These are phyloP conservation scores for Pyricularia sp. DNA, from an alignment of 2,329 filamentous ascomycete species.

Conservation along the genomic window DNA sequence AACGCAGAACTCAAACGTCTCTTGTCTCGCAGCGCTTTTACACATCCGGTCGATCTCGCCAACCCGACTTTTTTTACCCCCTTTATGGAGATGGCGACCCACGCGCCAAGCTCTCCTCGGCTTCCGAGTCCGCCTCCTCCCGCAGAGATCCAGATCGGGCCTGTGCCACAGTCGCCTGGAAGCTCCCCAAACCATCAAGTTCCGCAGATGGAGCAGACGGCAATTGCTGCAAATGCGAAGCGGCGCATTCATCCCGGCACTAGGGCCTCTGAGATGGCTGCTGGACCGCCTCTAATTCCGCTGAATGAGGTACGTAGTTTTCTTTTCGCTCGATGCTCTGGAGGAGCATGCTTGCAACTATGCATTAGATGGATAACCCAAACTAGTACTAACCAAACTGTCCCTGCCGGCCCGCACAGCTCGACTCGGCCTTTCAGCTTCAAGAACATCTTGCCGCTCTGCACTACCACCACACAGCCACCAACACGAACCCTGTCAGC, in stretches of 20 bases:
- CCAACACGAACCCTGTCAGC: constrained; percentile 61
- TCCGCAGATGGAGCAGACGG: constrained; percentile 53
- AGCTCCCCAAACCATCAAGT: constrained; percentile 42
- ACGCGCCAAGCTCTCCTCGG: constrained; percentile 73
- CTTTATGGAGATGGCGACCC: constrained; percentile 34
- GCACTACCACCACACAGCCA: constrained; percentile 68
- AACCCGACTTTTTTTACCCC: not conserved
- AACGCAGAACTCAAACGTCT: not conserved
- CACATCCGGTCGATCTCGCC: not conserved
- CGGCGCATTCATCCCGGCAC: constrained; percentile 88
- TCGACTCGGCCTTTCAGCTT: constrained; percentile 93
- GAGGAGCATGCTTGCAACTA: not conserved
- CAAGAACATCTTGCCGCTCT: constrained; percentile 95
- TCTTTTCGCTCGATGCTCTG: not conserved
- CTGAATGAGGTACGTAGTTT: constrained; percentile 58
- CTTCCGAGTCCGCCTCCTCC: constrained; percentile 91
- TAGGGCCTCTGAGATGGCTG: constrained; percentile 84
- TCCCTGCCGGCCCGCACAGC: constrained; percentile 38
- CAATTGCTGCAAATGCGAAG: constrained; percentile 64
- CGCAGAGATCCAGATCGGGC: constrained; percentile 82
- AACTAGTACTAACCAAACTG: constrained; percentile 6
- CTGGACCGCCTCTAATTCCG: constrained; percentile 80
- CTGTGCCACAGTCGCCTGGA: constrained; percentile 18
- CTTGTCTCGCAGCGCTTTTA: not conserved
- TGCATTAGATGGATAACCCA: not conserved